Evolutionary conservation across 805 yeast species (phyloP).

Genomic region (Nakazawaea peltata): DNA sequence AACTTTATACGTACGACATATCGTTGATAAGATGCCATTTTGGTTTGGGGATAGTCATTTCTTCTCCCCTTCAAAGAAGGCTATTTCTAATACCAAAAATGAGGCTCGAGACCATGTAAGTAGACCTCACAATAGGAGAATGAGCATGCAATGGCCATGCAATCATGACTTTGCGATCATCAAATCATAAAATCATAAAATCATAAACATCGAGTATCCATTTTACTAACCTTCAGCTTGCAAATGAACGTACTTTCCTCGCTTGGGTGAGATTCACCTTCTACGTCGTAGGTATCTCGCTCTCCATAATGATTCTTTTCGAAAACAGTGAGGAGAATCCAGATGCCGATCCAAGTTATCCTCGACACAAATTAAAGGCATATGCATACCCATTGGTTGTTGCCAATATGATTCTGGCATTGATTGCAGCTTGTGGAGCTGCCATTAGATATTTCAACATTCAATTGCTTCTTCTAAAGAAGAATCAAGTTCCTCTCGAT

Average conservation of each 20-base stretch:
- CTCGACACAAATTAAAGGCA: neutral
- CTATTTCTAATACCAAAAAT: slow-evolving; percentile 1
- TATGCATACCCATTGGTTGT: neutral
- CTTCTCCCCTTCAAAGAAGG: too few species aligned
- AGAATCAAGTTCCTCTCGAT: slow-evolving; percentile 4
- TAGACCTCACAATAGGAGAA: too few species aligned
- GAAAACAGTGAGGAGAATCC: neutral
- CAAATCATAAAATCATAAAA: too few species aligned
- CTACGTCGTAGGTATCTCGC: slow-evolving; percentile 30
- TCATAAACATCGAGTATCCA: too few species aligned
- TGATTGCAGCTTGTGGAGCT: slow-evolving; percentile 29
- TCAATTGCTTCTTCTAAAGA: slow-evolving; percentile 22
- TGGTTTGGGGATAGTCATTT: too few species aligned
- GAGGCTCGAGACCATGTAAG: slow-evolving; percentile 10
- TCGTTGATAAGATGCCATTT: too few species aligned
- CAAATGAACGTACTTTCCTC: slow-evolving; percentile 36
- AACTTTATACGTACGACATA: too few species aligned
- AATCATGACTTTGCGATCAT: too few species aligned
- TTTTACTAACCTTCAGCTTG: slow-evolving; percentile 18
- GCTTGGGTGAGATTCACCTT: slow-evolving; percentile 37
- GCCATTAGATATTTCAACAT: slow-evolving; percentile 29
- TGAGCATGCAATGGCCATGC: too few species aligned
- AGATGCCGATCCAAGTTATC: neutral
- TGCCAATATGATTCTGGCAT: neutral
- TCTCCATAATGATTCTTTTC: slow-evolving; percentile 26